These are phyloP conservation scores for Picea mariana DNA, from an alignment of 83 land plant species.

Conservation along the genomic window DNA sequence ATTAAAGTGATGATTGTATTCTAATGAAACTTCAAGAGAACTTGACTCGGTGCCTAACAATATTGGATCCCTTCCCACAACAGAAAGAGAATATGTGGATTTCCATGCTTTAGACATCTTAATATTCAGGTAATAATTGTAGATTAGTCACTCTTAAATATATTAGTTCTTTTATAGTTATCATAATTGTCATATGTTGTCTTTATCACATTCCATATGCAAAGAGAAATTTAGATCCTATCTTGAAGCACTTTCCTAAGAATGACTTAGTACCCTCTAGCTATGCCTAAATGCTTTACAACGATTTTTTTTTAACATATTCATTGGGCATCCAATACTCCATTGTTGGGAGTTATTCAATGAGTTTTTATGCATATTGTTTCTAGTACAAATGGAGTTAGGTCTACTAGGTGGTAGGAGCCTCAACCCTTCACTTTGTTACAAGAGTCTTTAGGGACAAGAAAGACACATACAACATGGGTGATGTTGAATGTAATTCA, in stretches of 20 bases:
- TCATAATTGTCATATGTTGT: neutral
- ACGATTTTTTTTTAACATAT: constrained; percentile 78
- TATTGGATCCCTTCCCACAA: constrained; percentile 95
- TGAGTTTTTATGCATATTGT: constrained; percentile 99
- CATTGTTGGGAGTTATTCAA: constrained; percentile 92
- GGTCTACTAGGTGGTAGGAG: constrained; percentile 59
- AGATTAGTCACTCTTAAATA: neutral
- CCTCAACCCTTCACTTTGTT: constrained; percentile 99
- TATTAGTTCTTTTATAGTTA: neutral
- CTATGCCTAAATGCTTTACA: constrained; percentile 95
- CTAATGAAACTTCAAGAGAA: constrained; percentile 62
- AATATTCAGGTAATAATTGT: constrained; percentile 63
- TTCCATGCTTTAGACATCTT: constrained; percentile 88
- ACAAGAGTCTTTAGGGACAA: constrained; percentile 99
- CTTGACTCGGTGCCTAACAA: constrained; percentile 77
- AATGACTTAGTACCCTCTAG: constrained; percentile 82
- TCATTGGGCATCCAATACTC: constrained; percentile 76
- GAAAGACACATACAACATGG: constrained; percentile 99
- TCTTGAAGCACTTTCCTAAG: constrained; percentile 92
- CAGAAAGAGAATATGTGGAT: constrained; percentile 95
- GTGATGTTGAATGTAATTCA: constrained; percentile 99
- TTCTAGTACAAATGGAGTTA: constrained; percentile 70
- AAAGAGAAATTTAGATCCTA: constrained; percentile 92
- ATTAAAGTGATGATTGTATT: constrained; percentile 60
- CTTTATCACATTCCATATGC: constrained; percentile 60